These are phyloP conservation scores for Aquilaria yunnanensis DNA, from an alignment of 345 rosid genomes.

Conservation along the genomic window DNA sequence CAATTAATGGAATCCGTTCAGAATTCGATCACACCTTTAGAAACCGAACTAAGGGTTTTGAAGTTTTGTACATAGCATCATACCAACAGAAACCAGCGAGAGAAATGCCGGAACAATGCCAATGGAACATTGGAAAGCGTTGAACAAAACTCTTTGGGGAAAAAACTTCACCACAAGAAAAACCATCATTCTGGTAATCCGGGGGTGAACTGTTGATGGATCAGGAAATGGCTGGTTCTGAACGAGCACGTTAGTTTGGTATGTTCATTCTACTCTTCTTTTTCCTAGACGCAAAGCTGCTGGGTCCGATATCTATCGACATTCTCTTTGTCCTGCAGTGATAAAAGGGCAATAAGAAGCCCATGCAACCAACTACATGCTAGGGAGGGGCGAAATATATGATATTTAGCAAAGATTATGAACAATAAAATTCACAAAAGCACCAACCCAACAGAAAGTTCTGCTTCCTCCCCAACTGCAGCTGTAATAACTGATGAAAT, in stretches of 20 bases:
- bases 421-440: not conserved
- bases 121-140: too few relatives aligned
- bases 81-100: too few relatives aligned
- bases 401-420: too few relatives aligned
- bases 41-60: too few relatives aligned
- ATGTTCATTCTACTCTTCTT: slow-evolving; percentile 55
- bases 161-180: too few relatives aligned
- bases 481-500: slow-evolving; percentile 15
- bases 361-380: not conserved
- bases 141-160: too few relatives aligned
- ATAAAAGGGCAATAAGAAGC: not conserved
- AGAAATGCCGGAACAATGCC: too few relatives aligned
- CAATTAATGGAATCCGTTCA: too few relatives aligned
- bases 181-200: too few relatives aligned
- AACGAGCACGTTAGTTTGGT: not conserved
- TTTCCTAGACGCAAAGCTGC: slow-evolving; percentile 71
- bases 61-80: too few relatives aligned
- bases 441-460: slow-evolving; percentile 40
- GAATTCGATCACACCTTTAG: too few relatives aligned
- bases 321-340: slow-evolving; percentile 68
- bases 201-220: not conserved
- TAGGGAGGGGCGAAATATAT: not conserved
- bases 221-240: not conserved
- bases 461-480: slow-evolving; percentile 41
- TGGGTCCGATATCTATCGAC: slow-evolving; percentile 70